phyloP scores from a whole-genome alignment of 805 yeast species.

The Nakazawaea holstii region DNA sequence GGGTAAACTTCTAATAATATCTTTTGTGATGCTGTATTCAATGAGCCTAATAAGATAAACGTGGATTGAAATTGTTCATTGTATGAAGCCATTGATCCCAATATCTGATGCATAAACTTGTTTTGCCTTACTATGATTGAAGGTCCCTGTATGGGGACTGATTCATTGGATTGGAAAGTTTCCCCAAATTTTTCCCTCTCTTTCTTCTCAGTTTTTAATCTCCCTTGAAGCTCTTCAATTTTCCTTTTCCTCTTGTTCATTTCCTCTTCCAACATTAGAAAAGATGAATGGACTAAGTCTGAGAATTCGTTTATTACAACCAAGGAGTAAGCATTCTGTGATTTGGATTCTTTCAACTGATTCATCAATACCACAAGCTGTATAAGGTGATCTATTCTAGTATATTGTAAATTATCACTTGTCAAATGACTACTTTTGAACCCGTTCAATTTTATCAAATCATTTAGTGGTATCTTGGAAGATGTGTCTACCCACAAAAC shows the following conservation, averaged over 20 bases:
- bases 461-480: constrained; percentile 5
- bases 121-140: constrained; percentile 8
- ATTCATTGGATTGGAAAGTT: background rate
- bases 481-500: constrained; percentile 13
- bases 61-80: background rate
- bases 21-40: constrained; percentile 3
- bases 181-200: constrained; percentile 4
- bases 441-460: constrained; percentile 5
- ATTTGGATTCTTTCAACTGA: background rate
- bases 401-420: background rate
- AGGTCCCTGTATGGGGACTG: background rate
- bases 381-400: background rate
- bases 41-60: constrained; percentile 2
- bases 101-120: constrained; percentile 4
- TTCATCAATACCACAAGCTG: constrained; percentile 5
- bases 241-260: background rate
- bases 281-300: constrained; percentile 7
- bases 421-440: constrained; percentile 1
- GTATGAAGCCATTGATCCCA: constrained; percentile 1
- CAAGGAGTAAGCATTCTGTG: background rate
- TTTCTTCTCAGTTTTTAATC: constrained; percentile 2
- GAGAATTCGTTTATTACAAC: constrained; percentile 9
- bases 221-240: background rate
- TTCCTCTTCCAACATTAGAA: constrained; percentile 2
- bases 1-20: background rate